Conservation (phyloP, 495 filamentous ascomycete genomes). For the Tuber microsphaerosporum region DNA sequence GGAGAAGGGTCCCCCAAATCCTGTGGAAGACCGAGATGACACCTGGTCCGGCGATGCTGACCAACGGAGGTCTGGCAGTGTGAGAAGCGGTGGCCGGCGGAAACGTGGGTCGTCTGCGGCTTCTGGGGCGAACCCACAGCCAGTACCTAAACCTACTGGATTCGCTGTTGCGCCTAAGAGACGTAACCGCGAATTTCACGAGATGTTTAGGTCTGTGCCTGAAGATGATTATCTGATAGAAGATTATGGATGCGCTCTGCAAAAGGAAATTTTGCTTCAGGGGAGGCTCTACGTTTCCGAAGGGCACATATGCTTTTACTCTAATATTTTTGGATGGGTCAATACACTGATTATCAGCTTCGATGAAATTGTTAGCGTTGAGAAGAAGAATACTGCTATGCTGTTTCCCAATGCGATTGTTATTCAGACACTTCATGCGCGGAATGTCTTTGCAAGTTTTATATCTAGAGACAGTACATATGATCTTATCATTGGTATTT, state of each 20-base stretch:
- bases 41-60: constrained; percentile 49
- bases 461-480: constrained; percentile 92
- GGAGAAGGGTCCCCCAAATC: constrained; percentile 25
- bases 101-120: constrained; percentile 83
- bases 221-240: constrained; percentile 98
- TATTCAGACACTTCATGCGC: constrained; percentile 89
- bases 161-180: constrained; percentile 96
- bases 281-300: constrained; percentile 94
- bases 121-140: constrained; percentile 53
- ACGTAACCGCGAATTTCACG: constrained; percentile 90
- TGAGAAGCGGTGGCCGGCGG: constrained; percentile 60
- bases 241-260: constrained; percentile 93
- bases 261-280: constrained; percentile 90
- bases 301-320: constrained; percentile 95
- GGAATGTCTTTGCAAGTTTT: constrained; percentile 91
- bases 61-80: constrained; percentile 61
- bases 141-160: constrained; percentile 70
- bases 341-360: constrained; percentile 97
- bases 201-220: constrained; percentile 87
- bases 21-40: constrained; percentile 55
- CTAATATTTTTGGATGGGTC: constrained; percentile 96
- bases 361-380: constrained; percentile 91
- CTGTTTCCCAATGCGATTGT: constrained; percentile 97
- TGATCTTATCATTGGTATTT: constrained; percentile 93
- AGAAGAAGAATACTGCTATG: constrained; percentile 92